phyloP scores from a whole-genome alignment of 345 rosid species.

The Geranium brycei region DNA sequence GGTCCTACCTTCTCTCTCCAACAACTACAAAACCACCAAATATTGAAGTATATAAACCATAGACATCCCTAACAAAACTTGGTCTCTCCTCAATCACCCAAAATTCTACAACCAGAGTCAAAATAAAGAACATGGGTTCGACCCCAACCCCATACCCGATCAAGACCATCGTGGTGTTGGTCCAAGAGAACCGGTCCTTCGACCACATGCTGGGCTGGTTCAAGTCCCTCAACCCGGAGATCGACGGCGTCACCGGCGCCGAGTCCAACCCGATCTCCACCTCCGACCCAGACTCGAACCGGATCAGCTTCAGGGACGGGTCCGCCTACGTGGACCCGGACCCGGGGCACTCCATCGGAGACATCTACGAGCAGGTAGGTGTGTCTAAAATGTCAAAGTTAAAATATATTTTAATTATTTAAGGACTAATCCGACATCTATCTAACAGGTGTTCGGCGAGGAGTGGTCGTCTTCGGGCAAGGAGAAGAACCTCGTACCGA shows the following conservation, averaged over 20 bases:
- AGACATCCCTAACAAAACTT: too few species aligned
- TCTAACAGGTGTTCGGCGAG: constrained; percentile 62
- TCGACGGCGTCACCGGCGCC: constrained; percentile 59
- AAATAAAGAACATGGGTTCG: too few species aligned
- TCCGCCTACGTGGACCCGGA: constrained; percentile 62
- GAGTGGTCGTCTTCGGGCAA: constrained; percentile 46
- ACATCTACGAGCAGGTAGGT: constrained; percentile 65
- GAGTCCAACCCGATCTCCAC: constrained; percentile 54
- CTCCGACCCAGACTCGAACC: constrained; percentile 31
- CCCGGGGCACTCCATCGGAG: constrained; percentile 73
- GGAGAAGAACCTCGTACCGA: constrained; percentile 13
- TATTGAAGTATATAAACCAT: too few species aligned
- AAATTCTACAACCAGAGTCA: too few species aligned
- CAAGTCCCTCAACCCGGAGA: constrained; percentile 50
- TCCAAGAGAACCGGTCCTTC: constrained; percentile 83
- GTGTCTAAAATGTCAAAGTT: too few species aligned
- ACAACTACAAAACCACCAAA: too few species aligned
- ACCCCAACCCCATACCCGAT: constrained; percentile 30
- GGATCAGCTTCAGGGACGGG: constrained; percentile 25
- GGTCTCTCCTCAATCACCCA: too few species aligned
- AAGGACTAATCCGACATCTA: too few species aligned
- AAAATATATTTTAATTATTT: too few species aligned
- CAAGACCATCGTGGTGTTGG: constrained; percentile 65
- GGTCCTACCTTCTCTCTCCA: too few species aligned
- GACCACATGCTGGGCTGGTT: constrained; percentile 87